Base-by-base conservation (phyloP, 345 rosid genomes). In the Acer negundo region DNA sequence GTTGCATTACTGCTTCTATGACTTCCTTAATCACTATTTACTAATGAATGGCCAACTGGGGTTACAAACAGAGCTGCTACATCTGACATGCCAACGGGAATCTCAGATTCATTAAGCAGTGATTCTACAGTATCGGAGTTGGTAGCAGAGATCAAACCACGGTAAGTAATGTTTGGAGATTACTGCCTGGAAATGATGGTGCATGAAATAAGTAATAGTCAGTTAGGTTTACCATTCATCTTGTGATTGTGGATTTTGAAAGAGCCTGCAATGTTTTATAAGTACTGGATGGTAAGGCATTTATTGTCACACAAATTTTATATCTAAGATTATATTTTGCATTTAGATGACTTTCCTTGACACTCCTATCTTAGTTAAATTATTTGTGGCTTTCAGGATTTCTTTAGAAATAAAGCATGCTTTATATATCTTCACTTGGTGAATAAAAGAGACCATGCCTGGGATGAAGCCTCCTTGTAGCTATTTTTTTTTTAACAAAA, bases 31-130 rank as follows among this genome's bases (percentile, higher is more conserved):
- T 74, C 65, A 67, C 62, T 77, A 44, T 68, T 26, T 73, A 95
- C 98, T 90, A 95, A 95, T 81, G 98, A 91, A 82, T 95, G 99
- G 99, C 99, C 99, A 35, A 88, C 86, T 20, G 95, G 94, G 65
- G 84, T 92, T 24, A 89, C 89, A 10, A 88, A 86, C 69, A 77
- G 89, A 82, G 93, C 91, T 79, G 77, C 83, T 49, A 72, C 49
- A 70, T 80, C 92, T 67, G 93, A 89, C 80, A 70, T 88, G 69
- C 95, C 91, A 68, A 44, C 19, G 0, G 93, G 87, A 70, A 26
- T 86, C 46, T 88, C 92, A 17, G 96, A 90, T 83, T 84, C 90
- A 3, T 67, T 75, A 47, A 87, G 87, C 51, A 69, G 89, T 83
- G 92, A 95, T 86, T 72, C 82, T 47, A 78, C 83, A 4, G 84